Evolutionary conservation across 2,329 filamentous ascomycete genomes (phyloP), one percentile per base, ranked within the genome.

Genomic region (Xylaria sp.): DNA sequence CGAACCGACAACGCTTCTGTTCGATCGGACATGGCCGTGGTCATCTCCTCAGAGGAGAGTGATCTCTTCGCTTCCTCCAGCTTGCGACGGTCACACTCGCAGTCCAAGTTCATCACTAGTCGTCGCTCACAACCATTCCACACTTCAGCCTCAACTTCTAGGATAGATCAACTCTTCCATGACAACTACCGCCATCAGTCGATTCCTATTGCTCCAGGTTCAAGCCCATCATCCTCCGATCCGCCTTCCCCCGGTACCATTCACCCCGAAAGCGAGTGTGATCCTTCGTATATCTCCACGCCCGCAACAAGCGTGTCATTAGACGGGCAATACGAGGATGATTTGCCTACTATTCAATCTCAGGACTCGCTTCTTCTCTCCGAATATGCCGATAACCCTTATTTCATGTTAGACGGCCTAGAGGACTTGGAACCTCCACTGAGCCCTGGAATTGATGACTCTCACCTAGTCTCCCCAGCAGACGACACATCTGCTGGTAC

Each of bases 281-380:
- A 85, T 65, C 84, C 86, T 4, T 90, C 89, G 1, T 88, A 85
- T 76, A 83, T 85, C 28, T 91, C 90, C 1, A 92, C 89, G 2
- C 86, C 89, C 4, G 86, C 87, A 20, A 90, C 88, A 74, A 91
- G 86, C 73, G 80, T 90, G 64, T 91, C 89, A 13, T 80, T 91
- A 64, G 85, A 87, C 64, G 87, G 85, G 56, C 86, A 87, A 67
- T 86, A 83, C 74, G 87, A 89, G 60, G 84, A 86, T 54, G 78
- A 79, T 60, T 63, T 78, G 58, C 67, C 76, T 67, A 77, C 76
- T 67, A 77, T 85, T 55, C 82, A 86, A 68, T 79, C 83, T 46
- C 83, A 86, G 46, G 85, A 88, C 52, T 82, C 82, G 62, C 83
- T 86, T 55, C 78, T 82, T 61, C 76, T 86, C 5, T 81, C 85